Evolutionary conservation across 2,329 filamentous ascomycete genomes (phyloP), one percentile per base, ranked within the genome.

Genomic region (Fusarium euwallaceae): DNA sequence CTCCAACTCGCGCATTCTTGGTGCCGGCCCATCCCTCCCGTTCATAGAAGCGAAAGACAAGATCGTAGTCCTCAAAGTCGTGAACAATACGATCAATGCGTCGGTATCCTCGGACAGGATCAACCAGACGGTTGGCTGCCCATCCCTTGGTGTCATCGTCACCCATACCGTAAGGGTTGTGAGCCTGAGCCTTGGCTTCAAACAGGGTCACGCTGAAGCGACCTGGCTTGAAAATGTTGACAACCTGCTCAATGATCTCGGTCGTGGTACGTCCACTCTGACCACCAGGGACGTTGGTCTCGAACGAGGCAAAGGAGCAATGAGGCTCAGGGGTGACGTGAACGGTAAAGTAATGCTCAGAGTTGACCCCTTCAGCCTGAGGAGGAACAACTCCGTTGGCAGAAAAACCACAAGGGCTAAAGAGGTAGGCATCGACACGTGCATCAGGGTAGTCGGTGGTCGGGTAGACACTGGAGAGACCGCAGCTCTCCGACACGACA

Each of bases 131-230:
- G 82, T 88, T 87, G 63, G 83, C 78, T 69, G 85, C 80, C 74
- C 80, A 78, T 69, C 78, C 70, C 71, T 81, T 76, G 61, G 79
- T 70, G 65, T 85, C 82, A 77, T 86, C 83, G 78, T 86, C 77
- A 75, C 84, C 80, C 78, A 80, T 83, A 67, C 81, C 82, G 37
- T 84, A 85, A 1, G 81, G 77, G 77, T 83, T 82, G 81, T 84
- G 86, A 73, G 79, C 84, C 80, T 83, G 85, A 45, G 84, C 86
- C 87, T 97, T 98, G 64, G 95, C 94, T 85, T 99, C 96, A 79
- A 99, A 99, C 17, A 98, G 88, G 1, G 97, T 99, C 67, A 99
- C 94, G 79, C 94, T 98, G 88, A 99, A 99, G 64, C 96, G 93
- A n/a, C 96, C 96, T 0, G 97, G 97, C 82, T 95, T 95, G 90